Conservation (phyloP, 306 rosid genomes). For the Cyamopsis tetragonoloba region DNA sequence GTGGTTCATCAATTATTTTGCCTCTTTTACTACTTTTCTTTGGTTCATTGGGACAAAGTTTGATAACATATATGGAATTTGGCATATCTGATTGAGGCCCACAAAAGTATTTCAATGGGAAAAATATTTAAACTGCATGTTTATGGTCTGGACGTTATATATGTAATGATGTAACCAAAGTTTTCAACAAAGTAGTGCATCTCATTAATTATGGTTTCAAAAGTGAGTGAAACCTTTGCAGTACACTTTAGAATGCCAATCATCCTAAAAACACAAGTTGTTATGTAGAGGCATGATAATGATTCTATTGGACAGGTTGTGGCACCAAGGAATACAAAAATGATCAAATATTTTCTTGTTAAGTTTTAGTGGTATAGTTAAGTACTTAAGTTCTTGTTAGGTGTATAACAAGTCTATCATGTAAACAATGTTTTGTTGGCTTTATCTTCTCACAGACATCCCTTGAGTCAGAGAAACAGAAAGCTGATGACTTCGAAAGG, state of each 20-base stretch:
- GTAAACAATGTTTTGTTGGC: slow-evolving; percentile 22
- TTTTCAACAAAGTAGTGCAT: slow-evolving; percentile 13
- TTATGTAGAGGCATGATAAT: background rate
- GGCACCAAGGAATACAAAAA: background rate
- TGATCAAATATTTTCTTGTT: background rate
- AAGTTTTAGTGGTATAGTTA: slow-evolving; percentile 1
- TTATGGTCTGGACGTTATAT: slow-evolving; percentile 7
- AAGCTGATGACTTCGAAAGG: slow-evolving; percentile 53
- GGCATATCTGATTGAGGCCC: background rate
- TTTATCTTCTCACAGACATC: slow-evolving; percentile 36
- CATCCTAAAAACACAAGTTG: slow-evolving; percentile 12
- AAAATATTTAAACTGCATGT: background rate
- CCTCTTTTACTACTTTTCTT: slow-evolving; percentile 13
- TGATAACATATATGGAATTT: background rate
- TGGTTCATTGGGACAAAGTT: slow-evolving; percentile 8
- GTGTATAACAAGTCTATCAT: slow-evolving; percentile 17
- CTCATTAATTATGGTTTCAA: slow-evolving; percentile 1
- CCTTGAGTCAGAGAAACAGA: slow-evolving; percentile 54
- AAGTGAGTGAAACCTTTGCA: slow-evolving; percentile 6
- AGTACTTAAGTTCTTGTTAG: background rate
- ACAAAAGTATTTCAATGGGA: background rate
- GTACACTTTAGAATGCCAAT: background rate
- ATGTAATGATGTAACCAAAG: background rate
- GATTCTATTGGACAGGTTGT: background rate
- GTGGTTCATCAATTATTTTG: background rate